These are phyloP conservation scores for Phytophthora tentaculata DNA, from an alignment of 352 stramenopile genomes.

Conservation along the genomic window DNA sequence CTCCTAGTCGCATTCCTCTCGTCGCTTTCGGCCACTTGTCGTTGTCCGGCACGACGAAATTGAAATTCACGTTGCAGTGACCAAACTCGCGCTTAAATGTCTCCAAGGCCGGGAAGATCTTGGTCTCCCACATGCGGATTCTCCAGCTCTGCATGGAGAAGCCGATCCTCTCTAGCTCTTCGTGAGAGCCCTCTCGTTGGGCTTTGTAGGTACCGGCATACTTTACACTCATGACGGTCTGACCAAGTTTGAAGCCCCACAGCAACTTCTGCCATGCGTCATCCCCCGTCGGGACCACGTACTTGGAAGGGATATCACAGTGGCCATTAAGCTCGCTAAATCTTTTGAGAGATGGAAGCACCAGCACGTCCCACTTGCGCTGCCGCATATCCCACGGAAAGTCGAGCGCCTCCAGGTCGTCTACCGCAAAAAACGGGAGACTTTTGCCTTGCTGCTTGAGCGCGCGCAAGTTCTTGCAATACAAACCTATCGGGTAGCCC, in stretches of 20 bases:
- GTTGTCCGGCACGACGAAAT: constrained; percentile 31
- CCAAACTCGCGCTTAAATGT: constrained; percentile 23
- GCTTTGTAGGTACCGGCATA: constrained; percentile 22
- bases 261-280: constrained; percentile 38
- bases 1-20: constrained; percentile 23
- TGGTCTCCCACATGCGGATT: constrained; percentile 25
- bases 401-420: constrained; percentile 37
- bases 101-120: constrained; percentile 34
- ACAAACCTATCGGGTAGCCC: constrained; percentile 43
- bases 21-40: constrained; percentile 22
- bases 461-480: constrained; percentile 28
- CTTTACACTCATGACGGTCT: constrained; percentile 51
- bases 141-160: constrained; percentile 20
- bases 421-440: constrained; percentile 27
- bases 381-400: constrained; percentile 55
- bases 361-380: constrained; percentile 42
- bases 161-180: constrained; percentile 23
- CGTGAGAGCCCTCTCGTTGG: constrained; percentile 7
- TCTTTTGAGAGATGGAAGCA: constrained; percentile 44
- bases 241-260: constrained; percentile 47
- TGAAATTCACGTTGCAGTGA: constrained; percentile 38
- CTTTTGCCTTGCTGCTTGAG: constrained; percentile 25
- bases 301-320: constrained; percentile 36
- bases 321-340: constrained; percentile 46
- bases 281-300: constrained; percentile 38